Evolutionary conservation across 805 yeast species (phyloP), one percentile per base, ranked within the genome.

Genomic region (Saturnispora ahearnii): DNA sequence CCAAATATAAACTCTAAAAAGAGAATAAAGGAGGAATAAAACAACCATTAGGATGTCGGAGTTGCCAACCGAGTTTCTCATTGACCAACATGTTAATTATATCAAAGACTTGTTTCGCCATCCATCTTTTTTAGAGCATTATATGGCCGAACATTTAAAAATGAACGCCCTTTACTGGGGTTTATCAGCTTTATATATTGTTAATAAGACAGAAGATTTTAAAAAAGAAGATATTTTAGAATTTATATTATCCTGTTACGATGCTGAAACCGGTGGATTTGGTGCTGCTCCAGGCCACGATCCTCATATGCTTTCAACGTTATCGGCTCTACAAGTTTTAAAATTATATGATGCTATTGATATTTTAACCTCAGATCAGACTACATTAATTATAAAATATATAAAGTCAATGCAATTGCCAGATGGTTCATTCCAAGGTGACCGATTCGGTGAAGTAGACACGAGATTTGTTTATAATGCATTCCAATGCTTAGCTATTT

Each of bases 141-240:
- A 96, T 93, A 66, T 90, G 46, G 78, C 87, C 10, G 98, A 93
- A 60, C 98, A 93, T 63, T 71, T 93, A 45, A 74, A 97, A 31
- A 66, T 93, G 73, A 88, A 87, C 59, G 99, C 98, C 1, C 73
- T 93, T 0, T 93, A 93, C 63, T 93, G 99, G 99, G 98, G 97
- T 0, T 70, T 87, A 3, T 83, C 85, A 15, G 88, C 96, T 0
- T 65, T 90, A 31, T 76, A 77, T 45, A 65, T 84, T 1, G 62
- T 91, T 65, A 72, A 75, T 29, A 70, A 81, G 2, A 66, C 73
- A 32, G 76, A 76, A 12, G 76, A 80, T 0, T 76, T 91, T 50
- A 72, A 81, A n/a, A 70, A 73, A 48, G 67, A 72, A 1, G 86
- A 83, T 6, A 78, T 91, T 12, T 65, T 86, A 1, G 66, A 71